Evolutionary conservation across 768 basidiomycete genomes (phyloP).

Genomic region (Cubamyces sp.): DNA sequence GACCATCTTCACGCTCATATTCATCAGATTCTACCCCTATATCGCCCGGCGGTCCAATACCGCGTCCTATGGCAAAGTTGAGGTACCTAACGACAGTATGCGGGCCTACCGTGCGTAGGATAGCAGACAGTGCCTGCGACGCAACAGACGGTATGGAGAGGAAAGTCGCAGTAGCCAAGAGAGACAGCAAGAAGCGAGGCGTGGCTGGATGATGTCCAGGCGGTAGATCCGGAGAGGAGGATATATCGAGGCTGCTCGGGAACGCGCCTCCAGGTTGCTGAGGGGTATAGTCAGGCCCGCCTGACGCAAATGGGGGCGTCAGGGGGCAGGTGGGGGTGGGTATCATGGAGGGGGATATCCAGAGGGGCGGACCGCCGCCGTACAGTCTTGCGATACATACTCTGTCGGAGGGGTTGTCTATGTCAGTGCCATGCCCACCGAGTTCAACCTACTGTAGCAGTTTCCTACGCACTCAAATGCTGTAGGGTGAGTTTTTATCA

Average conservation of each 20-base stretch:
- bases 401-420: conserved; percentile 42
- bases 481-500: conserved; percentile 31
- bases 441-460: no score
- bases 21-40: neutral
- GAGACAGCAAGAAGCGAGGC: conserved; percentile 80
- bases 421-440: conserved; percentile 5
- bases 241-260: conserved; percentile 23
- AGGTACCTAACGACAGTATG: conserved; percentile 78
- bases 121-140: conserved; percentile 70
- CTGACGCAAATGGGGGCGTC: conserved; percentile 60
- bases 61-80: conserved; percentile 77
- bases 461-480: conserved; percentile 81
- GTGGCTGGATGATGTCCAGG: conserved; percentile 70
- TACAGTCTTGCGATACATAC: conserved; percentile 87
- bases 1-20: conserved; percentile 47
- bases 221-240: conserved; percentile 43
- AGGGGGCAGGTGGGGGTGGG: conserved; percentile 72
- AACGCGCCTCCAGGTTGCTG: conserved; percentile 30
- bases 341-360: conserved; percentile 64
- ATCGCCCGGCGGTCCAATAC: conserved; percentile 49
- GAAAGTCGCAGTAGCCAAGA: conserved; percentile 86
- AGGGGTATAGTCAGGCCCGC: conserved; percentile 6
- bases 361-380: conserved; percentile 79
- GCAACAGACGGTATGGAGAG: conserved; percentile 80
- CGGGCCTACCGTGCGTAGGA: conserved; percentile 79